Evolutionary conservation across 148 eudicot species (phyloP).

Genomic region (Vaccinium vitisidaea): DNA sequence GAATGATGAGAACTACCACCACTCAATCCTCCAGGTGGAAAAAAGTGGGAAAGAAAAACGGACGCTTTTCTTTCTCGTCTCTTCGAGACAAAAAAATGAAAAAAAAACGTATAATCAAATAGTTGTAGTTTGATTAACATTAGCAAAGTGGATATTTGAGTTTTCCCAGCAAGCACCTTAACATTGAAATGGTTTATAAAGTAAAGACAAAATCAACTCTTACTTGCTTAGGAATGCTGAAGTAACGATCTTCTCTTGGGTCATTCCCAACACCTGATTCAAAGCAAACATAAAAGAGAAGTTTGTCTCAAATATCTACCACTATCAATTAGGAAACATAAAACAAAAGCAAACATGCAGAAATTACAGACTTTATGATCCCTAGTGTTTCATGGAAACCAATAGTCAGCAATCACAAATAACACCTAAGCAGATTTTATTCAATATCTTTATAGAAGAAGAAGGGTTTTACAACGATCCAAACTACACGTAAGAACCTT

Average conservation of each 20-base stretch:
- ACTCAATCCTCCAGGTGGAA: too few species aligned
- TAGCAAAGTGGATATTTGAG: too few species aligned
- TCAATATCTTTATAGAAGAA: not conserved
- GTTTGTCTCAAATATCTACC: not conserved
- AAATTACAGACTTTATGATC: not conserved
- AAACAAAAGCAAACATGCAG: not conserved
- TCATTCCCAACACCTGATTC: constrained; percentile 88
- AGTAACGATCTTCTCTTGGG: constrained; percentile 94
- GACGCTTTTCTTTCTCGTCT: too few species aligned
- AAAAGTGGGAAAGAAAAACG: too few species aligned
- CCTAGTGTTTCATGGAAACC: not conserved
- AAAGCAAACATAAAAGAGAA: not conserved
- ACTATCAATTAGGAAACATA: not conserved
- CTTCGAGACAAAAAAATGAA: too few species aligned
- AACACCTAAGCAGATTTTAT: not conserved
- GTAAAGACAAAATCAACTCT: constrained; percentile 7
- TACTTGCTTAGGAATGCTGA: constrained; percentile 98
- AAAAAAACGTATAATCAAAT: too few species aligned
- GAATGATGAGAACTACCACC: too few species aligned
- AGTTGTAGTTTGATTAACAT: too few species aligned
- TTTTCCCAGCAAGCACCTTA: not conserved
- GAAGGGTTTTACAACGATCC: not conserved
- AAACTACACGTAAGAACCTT: not conserved
- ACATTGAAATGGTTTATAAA: not conserved
- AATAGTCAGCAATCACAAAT: not conserved